Percentiles rank a stretch among this genome's conserved stretches.
Conservation (phyloP, 805 yeast genomes). For the Saccharomyces mikatae region DNA sequence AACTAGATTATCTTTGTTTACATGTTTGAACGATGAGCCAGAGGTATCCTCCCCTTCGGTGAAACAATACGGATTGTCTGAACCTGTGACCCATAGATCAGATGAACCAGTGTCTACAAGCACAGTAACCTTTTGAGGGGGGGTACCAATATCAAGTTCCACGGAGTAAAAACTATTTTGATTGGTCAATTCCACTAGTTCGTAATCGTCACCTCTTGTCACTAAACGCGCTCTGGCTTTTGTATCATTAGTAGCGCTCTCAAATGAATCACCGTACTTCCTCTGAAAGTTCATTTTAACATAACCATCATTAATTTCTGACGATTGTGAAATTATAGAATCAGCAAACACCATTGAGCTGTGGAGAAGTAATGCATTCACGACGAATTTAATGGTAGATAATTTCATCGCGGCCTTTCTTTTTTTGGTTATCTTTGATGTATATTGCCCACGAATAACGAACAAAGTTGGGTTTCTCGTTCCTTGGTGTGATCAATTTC, state of each 20-base stretch:
- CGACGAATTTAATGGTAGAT: background rate
- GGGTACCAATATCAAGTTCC: constrained; percentile 35
- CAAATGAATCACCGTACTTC: constrained; percentile 13
- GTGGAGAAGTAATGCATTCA: background rate
- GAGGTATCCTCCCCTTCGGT: background rate
- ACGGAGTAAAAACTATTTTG: constrained; percentile 38
- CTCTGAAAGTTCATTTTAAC: constrained; percentile 18
- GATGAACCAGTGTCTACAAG: constrained; percentile 44
- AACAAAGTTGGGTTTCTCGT: background rate
- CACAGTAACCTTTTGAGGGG: constrained; percentile 36
- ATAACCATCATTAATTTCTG: background rate
- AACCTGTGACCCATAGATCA: constrained; percentile 41
- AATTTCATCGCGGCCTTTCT: background rate
- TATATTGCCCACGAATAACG: background rate
- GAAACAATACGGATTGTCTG: constrained; percentile 26
- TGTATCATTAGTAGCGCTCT: background rate
- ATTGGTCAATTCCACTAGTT: constrained; percentile 26
- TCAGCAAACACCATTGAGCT: background rate
- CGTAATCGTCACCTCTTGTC: constrained; percentile 10
- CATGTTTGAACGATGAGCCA: background rate
- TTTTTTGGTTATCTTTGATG: background rate
- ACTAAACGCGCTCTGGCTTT: background rate
- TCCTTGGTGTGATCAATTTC: background rate
- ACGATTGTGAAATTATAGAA: background rate
- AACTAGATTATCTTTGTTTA: background rate